phyloP scores from a whole-genome alignment of 2,329 filamentous ascomycete genomes.

The Gnomoniopsis smithogilvyi region DNA sequence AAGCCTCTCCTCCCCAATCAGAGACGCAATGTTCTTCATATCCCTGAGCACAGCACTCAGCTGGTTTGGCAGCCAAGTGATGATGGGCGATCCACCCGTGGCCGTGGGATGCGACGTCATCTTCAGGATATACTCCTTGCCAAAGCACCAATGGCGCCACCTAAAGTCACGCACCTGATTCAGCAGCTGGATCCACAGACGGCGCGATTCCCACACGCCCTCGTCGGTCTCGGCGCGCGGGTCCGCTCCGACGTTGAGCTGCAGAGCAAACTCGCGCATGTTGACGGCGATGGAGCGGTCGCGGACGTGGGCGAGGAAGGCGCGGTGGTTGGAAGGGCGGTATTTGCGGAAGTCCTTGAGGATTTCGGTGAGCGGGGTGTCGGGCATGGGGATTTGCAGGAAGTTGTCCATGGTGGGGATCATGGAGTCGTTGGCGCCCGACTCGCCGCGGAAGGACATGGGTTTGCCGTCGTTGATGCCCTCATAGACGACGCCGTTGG shows the following conservation, averaged over 20 bases:
- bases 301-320: conserved; percentile 74
- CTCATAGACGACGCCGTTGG: conserved; percentile 85
- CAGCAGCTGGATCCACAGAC: conserved; percentile 62
- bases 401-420: conserved; percentile 88
- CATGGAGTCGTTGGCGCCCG: conserved; percentile 92
- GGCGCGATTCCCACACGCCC: conserved; percentile 51
- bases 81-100: conserved; percentile 77
- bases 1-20: conserved; percentile 43
- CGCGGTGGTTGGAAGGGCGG: conserved; percentile 81
- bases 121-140: conserved; percentile 80
- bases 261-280: conserved; percentile 58
- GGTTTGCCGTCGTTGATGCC: conserved; percentile 70
- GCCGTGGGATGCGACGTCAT: conserved; percentile 72
- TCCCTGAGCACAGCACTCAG: conserved; percentile 69
- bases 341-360: conserved; percentile 86
- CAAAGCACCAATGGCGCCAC: conserved; percentile 85
- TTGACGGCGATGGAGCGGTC: conserved; percentile 44
- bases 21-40: conserved; percentile 57
- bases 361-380: conserved; percentile 84
- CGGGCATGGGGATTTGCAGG: conserved; percentile 80
- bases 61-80: conserved; percentile 83
- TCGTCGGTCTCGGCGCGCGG: conserved; percentile 27
- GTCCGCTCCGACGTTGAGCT: conserved; percentile 19
- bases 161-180: conserved; percentile 78
- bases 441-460: conserved; percentile 84